Evolutionary conservation across 805 yeast species (phyloP), one percentile per base, ranked within the genome.

Genomic region (Sugiyamaella mastotermitis): DNA sequence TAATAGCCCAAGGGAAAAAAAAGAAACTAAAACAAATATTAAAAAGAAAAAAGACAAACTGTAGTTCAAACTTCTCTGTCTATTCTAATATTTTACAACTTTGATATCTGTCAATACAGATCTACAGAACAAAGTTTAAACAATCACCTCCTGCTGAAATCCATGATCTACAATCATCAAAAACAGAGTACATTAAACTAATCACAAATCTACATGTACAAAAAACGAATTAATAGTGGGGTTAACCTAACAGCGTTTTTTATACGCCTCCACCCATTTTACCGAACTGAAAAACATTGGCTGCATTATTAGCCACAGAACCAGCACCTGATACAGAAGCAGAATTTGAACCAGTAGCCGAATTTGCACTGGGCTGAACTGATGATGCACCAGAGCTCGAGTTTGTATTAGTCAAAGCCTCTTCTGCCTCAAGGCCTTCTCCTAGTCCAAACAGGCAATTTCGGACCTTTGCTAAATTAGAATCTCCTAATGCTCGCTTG

Each of bases 371-470:
- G 8, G 37, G 26, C n/a, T 23, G 26, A 23, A 10, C n/a, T n/a
- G 24, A 16, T 17, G 19, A 38, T 13, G 28, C 17, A 15, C 22
- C 27, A 22, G 37, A 27, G 5, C 17, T 17, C 10, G n/a, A 10
- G 26, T 23, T 23, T 10, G 10, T 23, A n/a, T 23, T 23, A n/a
- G 26, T 23, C 17, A 17, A 7, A 6, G 30, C 30, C 8, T 14
- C 15, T 7, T 27, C 30, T 7, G 9, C 30, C 8, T 27, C 30
- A 17, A 27, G 8, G 14, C 30, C 33, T 3, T 41, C 42, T 7
- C 61, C 65, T 16, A 65, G 53, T 2, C 70, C 70, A 50, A 60
- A 65, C 15, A 65, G 50, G 26, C 48, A 37, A 40, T 62, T 62
- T 36, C 53, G 58, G 35, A 50, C 53, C 31, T 50, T 50, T 17